Percentiles rank a stretch among this genome's conserved stretches.
Conservation (phyloP, 768 basidiomycete genomes). For the Tulasnella sp. region DNA sequence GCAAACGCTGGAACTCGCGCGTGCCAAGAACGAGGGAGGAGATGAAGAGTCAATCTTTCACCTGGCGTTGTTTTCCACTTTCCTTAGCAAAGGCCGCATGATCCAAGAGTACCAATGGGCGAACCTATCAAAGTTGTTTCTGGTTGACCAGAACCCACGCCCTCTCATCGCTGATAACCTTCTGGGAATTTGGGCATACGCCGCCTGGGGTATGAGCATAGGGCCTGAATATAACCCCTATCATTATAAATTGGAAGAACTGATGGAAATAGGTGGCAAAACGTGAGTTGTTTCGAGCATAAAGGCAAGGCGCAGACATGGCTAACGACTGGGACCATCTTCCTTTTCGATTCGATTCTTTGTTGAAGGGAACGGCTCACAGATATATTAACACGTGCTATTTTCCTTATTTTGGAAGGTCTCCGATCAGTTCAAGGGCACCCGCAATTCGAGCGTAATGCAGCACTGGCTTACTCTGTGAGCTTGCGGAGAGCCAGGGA, state of each 20-base stretch:
- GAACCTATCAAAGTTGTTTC: not conserved
- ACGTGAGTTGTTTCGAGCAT: not conserved
- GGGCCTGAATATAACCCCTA: not conserved
- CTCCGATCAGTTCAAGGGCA: not conserved
- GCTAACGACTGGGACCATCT: not conserved
- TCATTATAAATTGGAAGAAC: not conserved
- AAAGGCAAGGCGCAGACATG: no score
- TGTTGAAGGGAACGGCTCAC: not conserved
- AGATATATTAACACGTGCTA: not conserved
- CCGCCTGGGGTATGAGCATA: not conserved
- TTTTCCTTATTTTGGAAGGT: not conserved
- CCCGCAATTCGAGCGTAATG: not conserved
- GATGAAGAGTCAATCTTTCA: not conserved
- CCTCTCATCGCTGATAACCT: not conserved
- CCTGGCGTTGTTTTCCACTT: not conserved
- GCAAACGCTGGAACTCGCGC: not conserved
- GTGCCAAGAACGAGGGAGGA: not conserved
- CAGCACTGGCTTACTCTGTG: not conserved
- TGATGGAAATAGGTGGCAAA: not conserved
- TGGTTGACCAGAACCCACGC: not conserved
- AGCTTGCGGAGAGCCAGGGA: not conserved
- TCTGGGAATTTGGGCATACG: not conserved
- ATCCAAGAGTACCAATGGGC: not conserved
- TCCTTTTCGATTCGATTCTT: no score
- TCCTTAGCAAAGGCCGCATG: not conserved